Percentiles rank a stretch among this genome's conserved stretches.
Conservation (phyloP, 495 filamentous ascomycete species). For the Saxophila tyrrhenica region DNA sequence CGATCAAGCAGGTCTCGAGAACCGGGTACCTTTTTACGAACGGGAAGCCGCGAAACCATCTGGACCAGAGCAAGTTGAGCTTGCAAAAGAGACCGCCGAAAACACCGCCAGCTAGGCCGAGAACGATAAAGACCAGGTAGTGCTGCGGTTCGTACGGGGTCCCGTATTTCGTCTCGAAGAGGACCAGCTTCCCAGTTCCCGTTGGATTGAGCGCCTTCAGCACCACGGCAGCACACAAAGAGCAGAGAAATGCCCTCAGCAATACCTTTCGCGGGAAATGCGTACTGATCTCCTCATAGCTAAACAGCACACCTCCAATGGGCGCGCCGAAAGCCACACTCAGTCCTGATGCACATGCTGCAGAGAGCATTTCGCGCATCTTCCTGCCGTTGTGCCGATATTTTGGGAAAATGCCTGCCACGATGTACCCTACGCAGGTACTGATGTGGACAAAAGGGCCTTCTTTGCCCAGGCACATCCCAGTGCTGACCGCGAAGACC, state of each 20-base stretch:
- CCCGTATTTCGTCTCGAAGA: slow-evolving; percentile 50
- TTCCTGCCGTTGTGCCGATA: slow-evolving; percentile 43
- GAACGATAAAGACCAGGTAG: slow-evolving; percentile 44
- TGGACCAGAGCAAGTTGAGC: slow-evolving; percentile 45
- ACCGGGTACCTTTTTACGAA: slow-evolving; percentile 41
- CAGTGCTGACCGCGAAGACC: slow-evolving; percentile 44
- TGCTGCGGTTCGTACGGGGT: slow-evolving; percentile 41
- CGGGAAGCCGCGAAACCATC: slow-evolving; percentile 39
- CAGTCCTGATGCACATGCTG: slow-evolving; percentile 43
- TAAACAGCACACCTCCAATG: slow-evolving; percentile 47
- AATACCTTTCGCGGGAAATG: slow-evolving; percentile 47
- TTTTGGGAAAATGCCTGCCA: slow-evolving; percentile 40
- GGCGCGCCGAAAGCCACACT: slow-evolving; percentile 51
- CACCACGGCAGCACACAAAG: slow-evolving; percentile 40
- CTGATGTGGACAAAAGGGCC: slow-evolving; percentile 51
- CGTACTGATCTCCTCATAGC: slow-evolving; percentile 43
- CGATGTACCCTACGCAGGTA: slow-evolving; percentile 44
- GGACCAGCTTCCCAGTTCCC: slow-evolving; percentile 45
- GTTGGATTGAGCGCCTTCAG: slow-evolving; percentile 48
- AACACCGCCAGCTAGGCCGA: slow-evolving; percentile 44
- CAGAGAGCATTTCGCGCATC: slow-evolving; percentile 43
- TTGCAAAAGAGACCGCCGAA: slow-evolving; percentile 48
- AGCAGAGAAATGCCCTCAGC: slow-evolving; percentile 48
- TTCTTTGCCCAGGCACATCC: slow-evolving; percentile 50
- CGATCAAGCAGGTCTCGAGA: slow-evolving; percentile 42